phyloP scores from a whole-genome alignment of 257 asterid genomes.

The Solanum gracilifrons region DNA sequence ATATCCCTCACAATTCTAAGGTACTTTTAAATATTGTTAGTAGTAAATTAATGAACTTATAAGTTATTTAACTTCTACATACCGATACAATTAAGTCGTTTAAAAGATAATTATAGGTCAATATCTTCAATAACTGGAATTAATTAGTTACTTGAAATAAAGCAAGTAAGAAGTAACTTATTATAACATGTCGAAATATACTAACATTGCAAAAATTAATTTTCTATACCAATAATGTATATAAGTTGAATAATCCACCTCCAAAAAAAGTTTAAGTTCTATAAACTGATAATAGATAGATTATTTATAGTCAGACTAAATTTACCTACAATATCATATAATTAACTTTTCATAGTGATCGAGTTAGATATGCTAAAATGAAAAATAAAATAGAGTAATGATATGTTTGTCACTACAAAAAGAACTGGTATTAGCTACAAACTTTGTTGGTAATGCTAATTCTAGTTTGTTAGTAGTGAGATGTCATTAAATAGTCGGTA shows the following conservation, averaged over 20 bases:
- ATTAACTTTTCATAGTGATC: not conserved
- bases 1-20: slow-evolving; percentile 35
- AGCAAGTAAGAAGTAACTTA: rapidly evolving
- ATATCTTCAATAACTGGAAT: not conserved
- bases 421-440: not conserved
- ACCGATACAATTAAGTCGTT: rapidly evolving
- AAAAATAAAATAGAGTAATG: not conserved
- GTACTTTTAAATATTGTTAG: not conserved
- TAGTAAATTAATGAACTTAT: not conserved
- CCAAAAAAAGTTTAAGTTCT: not conserved
- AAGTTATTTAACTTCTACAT: not conserved
- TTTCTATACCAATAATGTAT: not conserved
- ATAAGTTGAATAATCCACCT: not conserved
- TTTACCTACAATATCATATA: not conserved
- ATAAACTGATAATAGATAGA: not conserved
- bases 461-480: too few species aligned
- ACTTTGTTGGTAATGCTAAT: not conserved
- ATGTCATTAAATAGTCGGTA: not conserved
- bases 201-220: not conserved
- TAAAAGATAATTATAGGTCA: not conserved
- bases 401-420: not conserved
- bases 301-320: not conserved
- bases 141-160: not conserved
- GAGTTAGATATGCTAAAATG: not conserved
- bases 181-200: not conserved